Evolutionary conservation across 345 rosid species (phyloP), one percentile per base, ranked within the genome.

Genomic region (Bruguiera parviflora): DNA sequence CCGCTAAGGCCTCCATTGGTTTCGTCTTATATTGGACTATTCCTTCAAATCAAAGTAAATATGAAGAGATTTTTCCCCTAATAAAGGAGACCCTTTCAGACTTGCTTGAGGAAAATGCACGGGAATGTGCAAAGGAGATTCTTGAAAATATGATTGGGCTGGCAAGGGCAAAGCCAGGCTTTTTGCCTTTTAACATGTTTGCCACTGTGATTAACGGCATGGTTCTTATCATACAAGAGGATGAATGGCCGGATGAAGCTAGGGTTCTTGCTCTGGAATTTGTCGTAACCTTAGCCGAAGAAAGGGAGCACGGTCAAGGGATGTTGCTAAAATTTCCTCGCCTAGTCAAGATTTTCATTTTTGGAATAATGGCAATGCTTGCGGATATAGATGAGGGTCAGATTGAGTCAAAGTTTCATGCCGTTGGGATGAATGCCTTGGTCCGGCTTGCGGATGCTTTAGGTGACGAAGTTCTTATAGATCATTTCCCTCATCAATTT

Each of bases 1-100:
- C 64, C 6, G 47, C 29, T 32, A 35, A 31, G 64, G 64, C 64
- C 46, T 61, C 64, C 33, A 29, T 61, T 8, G 25, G 64, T 61
- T 61, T 32, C 33, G n/a, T 61, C 25, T 18, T 61, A 21, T 35
- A 21, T 22, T 39, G 47, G 47, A 39, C 16, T 16, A 39, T 39
- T 39, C 47, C 47, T 39, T 39, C 47, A 2, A 39, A 39, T 39
- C 47, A 10, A 39, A 11, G 47, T 39, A 39, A 11, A 39, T 39
- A 39, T 11, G 47, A 9, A 39, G 51, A 46, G 67, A 25, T 64
- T 13, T 25, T 28, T 22, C 16, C 56, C 24, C 24, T 6, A 18
- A 49, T 18, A 21, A 13, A 47, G 5, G 33, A 9, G 55, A 64
- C 16, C 4, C 15, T n/a, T 27, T 49, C 19, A 6, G 49, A 2